Base-by-base conservation (phyloP, 345 rosid species). In the Gossypium stocksii region DNA sequence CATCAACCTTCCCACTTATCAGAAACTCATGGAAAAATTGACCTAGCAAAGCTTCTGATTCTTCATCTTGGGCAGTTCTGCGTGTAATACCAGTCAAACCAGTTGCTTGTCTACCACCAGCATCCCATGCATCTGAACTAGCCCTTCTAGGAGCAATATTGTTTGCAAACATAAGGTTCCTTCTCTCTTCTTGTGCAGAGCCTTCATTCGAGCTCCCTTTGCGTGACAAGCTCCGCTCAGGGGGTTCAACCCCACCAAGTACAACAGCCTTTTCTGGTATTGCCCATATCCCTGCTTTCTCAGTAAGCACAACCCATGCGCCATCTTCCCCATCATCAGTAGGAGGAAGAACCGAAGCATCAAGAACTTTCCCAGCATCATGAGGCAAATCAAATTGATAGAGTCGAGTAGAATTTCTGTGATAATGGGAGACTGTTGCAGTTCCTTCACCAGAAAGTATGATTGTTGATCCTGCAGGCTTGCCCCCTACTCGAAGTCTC, bases 231-330 rank as follows among this genome's bases (percentile, higher is more conserved):
- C 97, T 88, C 78, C 93, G 86, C 86, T 90, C 95, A 58, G 98
- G 97, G 43, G 97, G 97, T 80, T 90, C 95, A 71, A 94, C 95
- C 76, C 97, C 98, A 76, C 98, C 97, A 72, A 89, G 86, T 65
- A 86, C 79, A 60, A 94, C 82, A 72, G 94, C 92, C 77, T 89
- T 90, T 82, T 92, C 97, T 53, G 98, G 97, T 85, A 94, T 94
- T 70, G 94, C 97, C 98, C 98, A 94, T 75, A 94, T 86, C 80
- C 98, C 97, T 9, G 97, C 97, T 84, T 88, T 92, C 86, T 92
- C 95, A 45, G 98, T 92, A 57, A 94, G 77, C 73, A 92, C 89
- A 85, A 89, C 86, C 98, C 98, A 94, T 25, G 95, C 89, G 80
- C 98, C 95, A 81, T 85, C 89, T 78, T 86, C 97, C 75, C 81